These are phyloP conservation scores for Potentilla sterilis DNA, from an alignment of 306 rosid genomes.

Conservation along the genomic window DNA sequence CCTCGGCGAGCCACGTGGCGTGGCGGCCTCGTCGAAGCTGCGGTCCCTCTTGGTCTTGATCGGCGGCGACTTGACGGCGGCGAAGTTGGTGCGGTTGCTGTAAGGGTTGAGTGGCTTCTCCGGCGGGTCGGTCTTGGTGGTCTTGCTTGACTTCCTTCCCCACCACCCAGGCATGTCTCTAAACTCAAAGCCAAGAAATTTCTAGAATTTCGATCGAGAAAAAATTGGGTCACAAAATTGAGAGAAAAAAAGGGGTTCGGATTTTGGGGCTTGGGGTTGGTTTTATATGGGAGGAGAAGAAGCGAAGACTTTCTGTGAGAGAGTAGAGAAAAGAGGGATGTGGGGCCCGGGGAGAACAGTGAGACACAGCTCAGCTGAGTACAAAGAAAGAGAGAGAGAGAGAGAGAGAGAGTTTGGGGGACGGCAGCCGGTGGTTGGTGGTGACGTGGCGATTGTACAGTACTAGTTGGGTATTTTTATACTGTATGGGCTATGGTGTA, in stretches of 20 bases:
- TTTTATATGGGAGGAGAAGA: constrained; percentile 21
- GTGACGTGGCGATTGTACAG: constrained; percentile 47
- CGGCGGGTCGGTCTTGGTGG: constrained; percentile 46
- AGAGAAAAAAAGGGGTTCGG: neutral
- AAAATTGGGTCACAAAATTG: neutral
- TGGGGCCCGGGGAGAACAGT: constrained; percentile 21
- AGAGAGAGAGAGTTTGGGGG: constrained; percentile 25
- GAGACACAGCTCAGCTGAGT: constrained; percentile 48
- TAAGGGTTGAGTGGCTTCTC: constrained; percentile 24
- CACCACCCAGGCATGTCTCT: constrained; percentile 88
- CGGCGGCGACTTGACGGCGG: constrained; percentile 49
- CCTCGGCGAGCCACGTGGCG: constrained; percentile 49
- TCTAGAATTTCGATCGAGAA: neutral
- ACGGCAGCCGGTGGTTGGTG: constrained; percentile 80
- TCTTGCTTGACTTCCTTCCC: constrained; percentile 62
- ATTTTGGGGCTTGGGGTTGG: constrained; percentile 6
- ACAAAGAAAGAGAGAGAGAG: constrained; percentile 20
- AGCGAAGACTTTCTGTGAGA: constrained; percentile 14
- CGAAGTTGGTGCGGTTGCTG: constrained; percentile 20
- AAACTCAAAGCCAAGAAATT: neutral
- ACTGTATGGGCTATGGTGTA: neutral
- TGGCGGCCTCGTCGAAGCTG: constrained; percentile 61
- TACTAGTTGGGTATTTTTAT: neutral
- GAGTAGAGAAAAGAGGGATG: neutral
- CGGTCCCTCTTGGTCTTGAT: constrained; percentile 21